phyloP scores from a whole-genome alignment of 257 asterid species.

The Plantago elongata region DNA sequence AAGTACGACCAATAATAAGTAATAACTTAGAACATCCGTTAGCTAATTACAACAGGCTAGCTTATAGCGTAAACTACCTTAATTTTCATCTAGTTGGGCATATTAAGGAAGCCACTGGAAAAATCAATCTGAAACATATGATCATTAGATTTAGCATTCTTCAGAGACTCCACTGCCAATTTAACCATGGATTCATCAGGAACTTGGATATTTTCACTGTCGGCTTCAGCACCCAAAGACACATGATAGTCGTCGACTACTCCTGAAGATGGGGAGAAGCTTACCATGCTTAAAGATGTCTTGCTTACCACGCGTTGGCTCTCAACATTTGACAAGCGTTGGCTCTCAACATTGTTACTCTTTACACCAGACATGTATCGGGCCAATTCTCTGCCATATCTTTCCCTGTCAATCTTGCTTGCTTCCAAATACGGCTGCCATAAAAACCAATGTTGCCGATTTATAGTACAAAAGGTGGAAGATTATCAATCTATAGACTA shows the following conservation, averaged over 20 bases:
- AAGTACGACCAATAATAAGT: background rate
- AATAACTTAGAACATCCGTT: background rate
- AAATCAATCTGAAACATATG: conserved; percentile 42
- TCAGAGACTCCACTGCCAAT: conserved; percentile 37
- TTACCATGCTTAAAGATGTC: conserved; percentile 24
- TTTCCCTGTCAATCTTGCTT: conserved; percentile 54
- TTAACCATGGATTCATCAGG: conserved; percentile 37
- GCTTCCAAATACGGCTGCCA: conserved; percentile 65
- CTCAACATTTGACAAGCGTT: conserved; percentile 16
- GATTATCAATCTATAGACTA: background rate
- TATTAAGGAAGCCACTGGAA: conserved; percentile 24
- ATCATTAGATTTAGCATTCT: conserved; percentile 37
- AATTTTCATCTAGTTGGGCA: background rate
- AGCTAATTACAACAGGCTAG: background rate
- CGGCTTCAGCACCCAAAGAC: conserved; percentile 24
- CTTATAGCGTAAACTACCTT: background rate
- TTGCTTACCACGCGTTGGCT: conserved; percentile 8
- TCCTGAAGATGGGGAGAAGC: conserved; percentile 28
- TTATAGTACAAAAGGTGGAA: background rate
- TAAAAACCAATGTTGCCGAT: background rate
- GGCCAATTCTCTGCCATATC: conserved; percentile 46
- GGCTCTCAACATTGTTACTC: conserved; percentile 18
- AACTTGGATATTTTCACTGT: conserved; percentile 8
- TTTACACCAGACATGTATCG: conserved; percentile 21
- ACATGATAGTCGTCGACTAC: conserved; percentile 41